Base-by-base conservation (phyloP, 805 yeast genomes). In the Trichomonascus vanleenenianus region DNA sequence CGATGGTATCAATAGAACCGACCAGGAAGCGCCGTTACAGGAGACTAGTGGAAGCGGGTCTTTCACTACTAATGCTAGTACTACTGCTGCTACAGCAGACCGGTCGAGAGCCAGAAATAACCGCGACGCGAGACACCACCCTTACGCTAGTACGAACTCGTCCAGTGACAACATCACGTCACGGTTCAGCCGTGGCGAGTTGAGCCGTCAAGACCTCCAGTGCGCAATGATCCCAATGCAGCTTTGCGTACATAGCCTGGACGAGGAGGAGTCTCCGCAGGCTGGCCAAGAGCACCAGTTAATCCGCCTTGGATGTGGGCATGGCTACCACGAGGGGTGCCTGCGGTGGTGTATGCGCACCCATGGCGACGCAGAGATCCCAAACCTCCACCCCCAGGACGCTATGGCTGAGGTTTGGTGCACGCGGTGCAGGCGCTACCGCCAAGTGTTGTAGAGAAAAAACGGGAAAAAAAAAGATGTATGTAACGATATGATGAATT, bases 321-420 rank as follows among this genome's bases (percentile, higher is more conserved):
- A 60, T 46, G 58, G 55, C 3, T 60, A 52, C 44, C 64, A 60
- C 43, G 53, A 50, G 27, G 50, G 52, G 19, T 60, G 64, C 39
- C 45, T 60, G 27, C 48, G 58, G 16, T 51, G 51, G 35, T 41
- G 53, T 11, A 56, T 56, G 57, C 37, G 62, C 14, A 45, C 55
- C 5, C 64, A 60, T 42, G 64, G 64, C 9, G 64, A 60, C 39
- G 45, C 41, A 3, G 55, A 51, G 15, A 56, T 57, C 34, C 62
- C 62, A 4, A 45, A 52, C 18, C 43, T 56, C 31, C 15, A 31
- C 15, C 34, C n/a, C 15, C 27, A 16, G 18, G 30, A 36, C 12
- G 19, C 30, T 11, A 34, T 37, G 10, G 44, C 44, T n/a, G 56
- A 56, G 20, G 61, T 59, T n/a, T 60, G 64, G 64, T 60, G 64